Evolutionary conservation across 805 yeast genomes (phyloP), one percentile per base, ranked within the genome.

Genomic region (Nakazawaea wyomingensis): DNA sequence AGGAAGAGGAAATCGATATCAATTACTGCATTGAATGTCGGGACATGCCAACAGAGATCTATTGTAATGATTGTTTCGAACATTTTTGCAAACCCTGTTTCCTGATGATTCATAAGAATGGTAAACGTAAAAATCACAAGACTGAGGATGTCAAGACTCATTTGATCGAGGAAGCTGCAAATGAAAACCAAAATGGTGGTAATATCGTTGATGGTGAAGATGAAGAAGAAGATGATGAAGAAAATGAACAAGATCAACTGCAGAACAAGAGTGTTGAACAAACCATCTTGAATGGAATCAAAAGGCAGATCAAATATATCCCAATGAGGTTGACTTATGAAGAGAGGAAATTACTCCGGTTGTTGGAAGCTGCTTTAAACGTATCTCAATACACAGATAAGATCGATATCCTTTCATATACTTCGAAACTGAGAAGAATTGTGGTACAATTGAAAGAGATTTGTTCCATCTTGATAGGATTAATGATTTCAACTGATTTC

Each of bases 331-430:
- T 85, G 27, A 72, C 83, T 0, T 63, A 64, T 37, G 84, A 80
- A 35, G 95, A 85, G 57, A 72, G 95, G 49, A 84, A 82, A 57
- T 58, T 81, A 32, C 61, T 85, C 42, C 68, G 83, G 45, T 61
- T 85, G 33, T 62, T 84, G 34, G 89, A 85, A 50, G 89, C 93
- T 1, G 89, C 90, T 0, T 64, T 85, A 41, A 76, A 81, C 50
- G 95, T 85, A 9, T 79, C 86, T 13, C 91, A 85, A 52, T 85
- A 85, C 55, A 85, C 91, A 0, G 90, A 84, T 53, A 76, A 78
- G 52, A 88, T 85, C 34, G 95, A 85, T 57, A 78, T 85, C 30
- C 58, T 80, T 21, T 69, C 83, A 1, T 79, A 82, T 52, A 66
- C 77, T 3, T 79, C 90, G 4, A 82, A 84, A 54, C 66, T 87